Evolutionary conservation across 1,284 basidiomycete species (phyloP).

Genomic region (Rhodotorula glutinis): DNA sequence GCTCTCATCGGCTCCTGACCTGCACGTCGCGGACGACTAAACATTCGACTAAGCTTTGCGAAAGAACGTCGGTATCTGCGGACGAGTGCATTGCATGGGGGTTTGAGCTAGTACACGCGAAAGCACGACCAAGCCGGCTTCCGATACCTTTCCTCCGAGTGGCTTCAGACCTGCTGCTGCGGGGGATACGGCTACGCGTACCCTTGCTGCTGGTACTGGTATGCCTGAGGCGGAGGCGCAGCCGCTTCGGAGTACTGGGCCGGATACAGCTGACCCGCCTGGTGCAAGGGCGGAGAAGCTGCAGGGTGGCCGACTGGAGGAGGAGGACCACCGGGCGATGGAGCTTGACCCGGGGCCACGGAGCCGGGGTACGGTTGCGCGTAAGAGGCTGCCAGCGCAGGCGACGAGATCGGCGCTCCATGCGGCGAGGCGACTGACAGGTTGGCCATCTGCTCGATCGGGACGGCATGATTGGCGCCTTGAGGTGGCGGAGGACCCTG

Average conservation of each 20-base stretch:
- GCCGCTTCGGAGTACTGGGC: too few relatives aligned
- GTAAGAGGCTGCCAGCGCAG: neutral
- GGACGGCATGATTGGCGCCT: neutral
- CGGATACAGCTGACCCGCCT: neutral
- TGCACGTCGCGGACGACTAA: too few relatives aligned
- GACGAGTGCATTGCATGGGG: too few relatives aligned
- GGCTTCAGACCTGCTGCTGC: neutral
- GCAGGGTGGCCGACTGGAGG: neutral
- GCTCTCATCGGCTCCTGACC: too few relatives aligned
- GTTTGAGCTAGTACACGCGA: too few relatives aligned
- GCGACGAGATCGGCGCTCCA: neutral
- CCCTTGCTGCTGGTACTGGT: neutral
- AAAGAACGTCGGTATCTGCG: too few relatives aligned
- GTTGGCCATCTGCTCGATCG: conserved; percentile 3
- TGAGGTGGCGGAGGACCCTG: neutral
- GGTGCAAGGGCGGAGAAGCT: neutral
- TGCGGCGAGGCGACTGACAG: neutral
- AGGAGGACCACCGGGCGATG: conserved; percentile 1
- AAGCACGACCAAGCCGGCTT: too few relatives aligned
- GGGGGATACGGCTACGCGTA: neutral
- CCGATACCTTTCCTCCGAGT: too few relatives aligned
- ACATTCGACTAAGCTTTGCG: too few relatives aligned
- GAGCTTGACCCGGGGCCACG: neutral
- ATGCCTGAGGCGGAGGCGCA: neutral
- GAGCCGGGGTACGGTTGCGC: neutral